Evolutionary conservation across 2,329 filamentous ascomycete genomes (phyloP).

Genomic region (Fusarium heterosporum): DNA sequence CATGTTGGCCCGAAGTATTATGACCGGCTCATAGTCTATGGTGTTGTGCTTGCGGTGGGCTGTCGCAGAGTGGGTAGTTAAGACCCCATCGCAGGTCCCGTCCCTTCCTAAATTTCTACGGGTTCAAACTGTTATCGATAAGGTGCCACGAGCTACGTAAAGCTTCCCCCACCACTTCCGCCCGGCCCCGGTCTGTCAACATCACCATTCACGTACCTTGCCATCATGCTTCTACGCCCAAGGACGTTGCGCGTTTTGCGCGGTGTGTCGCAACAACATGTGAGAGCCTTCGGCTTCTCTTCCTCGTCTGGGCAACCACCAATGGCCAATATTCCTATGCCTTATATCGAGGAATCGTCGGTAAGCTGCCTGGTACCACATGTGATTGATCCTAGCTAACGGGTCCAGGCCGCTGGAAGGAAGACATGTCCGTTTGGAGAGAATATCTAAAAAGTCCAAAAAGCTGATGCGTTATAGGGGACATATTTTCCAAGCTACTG

Average conservation of each 20-base stretch:
- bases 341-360: conserved; percentile 65
- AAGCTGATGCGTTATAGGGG: conserved; percentile 64
- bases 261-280: conserved; percentile 51
- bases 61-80: background rate
- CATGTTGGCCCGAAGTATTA: conserved; percentile 43
- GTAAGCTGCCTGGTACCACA: conserved; percentile 45
- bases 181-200: conserved; percentile 20
- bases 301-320: conserved; percentile 46
- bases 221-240: conserved; percentile 50
- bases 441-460: background rate
- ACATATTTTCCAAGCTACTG: conserved; percentile 84
- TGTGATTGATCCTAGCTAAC: conserved; percentile 43
- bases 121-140: conserved; percentile 35
- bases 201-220: conserved; percentile 11
- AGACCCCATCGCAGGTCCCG: background rate
- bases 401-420: conserved; percentile 76
- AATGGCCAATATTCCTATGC: conserved; percentile 64
- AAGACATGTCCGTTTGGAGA: conserved; percentile 72
- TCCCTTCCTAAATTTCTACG: conserved; percentile 10
- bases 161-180: conserved; percentile 45
- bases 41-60: background rate
- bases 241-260: conserved; percentile 50
- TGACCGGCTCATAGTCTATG: conserved; percentile 32
- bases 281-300: conserved; percentile 59
- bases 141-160: conserved; percentile 31